Percentiles rank a stretch among this genome's conserved stretches.
Evolutionary conservation across 1,284 basidiomycete genomes (phyloP).

Genomic region (Ustilago trichophora): DNA sequence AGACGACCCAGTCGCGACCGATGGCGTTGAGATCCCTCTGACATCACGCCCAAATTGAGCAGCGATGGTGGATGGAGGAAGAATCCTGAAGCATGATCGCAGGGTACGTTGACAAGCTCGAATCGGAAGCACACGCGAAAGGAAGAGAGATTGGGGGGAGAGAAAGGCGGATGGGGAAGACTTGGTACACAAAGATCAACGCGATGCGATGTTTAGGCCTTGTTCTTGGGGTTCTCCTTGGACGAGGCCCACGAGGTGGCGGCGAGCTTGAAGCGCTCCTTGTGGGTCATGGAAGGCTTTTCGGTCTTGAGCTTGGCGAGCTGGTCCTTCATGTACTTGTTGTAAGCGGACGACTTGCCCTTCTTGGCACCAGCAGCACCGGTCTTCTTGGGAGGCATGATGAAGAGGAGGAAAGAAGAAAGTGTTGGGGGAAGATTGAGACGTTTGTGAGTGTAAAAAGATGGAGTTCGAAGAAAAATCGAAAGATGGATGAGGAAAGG

Average conservation of each 20-base stretch:
- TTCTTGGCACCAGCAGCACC: constrained; percentile 49
- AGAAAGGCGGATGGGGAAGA: too few relatives aligned
- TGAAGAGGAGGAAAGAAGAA: constrained; percentile 2
- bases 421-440: too few relatives aligned
- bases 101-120: too few relatives aligned
- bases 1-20: too few relatives aligned
- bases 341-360: constrained; percentile 50
- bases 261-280: constrained; percentile 60
- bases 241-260: constrained; percentile 47
- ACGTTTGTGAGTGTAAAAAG: not conserved
- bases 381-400: constrained; percentile 52
- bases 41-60: too few relatives aligned
- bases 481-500: constrained; percentile 3
- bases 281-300: constrained; percentile 52
- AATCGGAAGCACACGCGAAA: too few relatives aligned
- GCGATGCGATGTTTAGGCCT: constrained; percentile 20
- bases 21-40: too few relatives aligned
- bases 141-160: too few relatives aligned
- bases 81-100: too few relatives aligned
- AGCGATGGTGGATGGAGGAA: too few relatives aligned
- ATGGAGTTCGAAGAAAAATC: not conserved
- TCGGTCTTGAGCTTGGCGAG: constrained; percentile 57
- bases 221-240: constrained; percentile 57
- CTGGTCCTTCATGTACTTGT: constrained; percentile 50
- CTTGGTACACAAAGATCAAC: too few relatives aligned